Percentiles rank a stretch among this genome's conserved stretches.
Evolutionary conservation across 164 flowering plant species (phyloP).

Genomic region (Warburgia ugandensis): DNA sequence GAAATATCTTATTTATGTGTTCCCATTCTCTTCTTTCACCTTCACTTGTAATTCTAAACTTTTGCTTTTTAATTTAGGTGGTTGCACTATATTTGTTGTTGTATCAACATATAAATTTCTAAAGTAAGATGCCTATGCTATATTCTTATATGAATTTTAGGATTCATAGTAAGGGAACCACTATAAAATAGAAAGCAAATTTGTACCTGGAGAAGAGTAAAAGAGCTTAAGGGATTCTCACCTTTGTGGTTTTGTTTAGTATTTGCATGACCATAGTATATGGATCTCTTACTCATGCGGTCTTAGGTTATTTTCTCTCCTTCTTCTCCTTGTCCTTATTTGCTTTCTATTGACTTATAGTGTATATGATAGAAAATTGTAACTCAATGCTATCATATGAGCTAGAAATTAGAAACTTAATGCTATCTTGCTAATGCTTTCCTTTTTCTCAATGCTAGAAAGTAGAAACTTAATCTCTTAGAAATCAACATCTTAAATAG

Average conservation of each 20-base stretch:
- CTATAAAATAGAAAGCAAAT: slow-evolving; percentile 35
- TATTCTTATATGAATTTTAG: slow-evolving; percentile 86
- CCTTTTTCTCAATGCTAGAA: no score
- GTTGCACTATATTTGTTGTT: slow-evolving; percentile 89
- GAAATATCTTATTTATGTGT: not conserved
- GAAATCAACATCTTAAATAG: no score
- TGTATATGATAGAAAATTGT: no score
- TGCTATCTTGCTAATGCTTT: no score
- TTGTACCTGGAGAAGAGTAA: slow-evolving; percentile 73
- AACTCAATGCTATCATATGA: no score
- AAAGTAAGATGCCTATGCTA: slow-evolving; percentile 20
- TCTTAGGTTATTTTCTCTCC: slow-evolving; percentile 47
- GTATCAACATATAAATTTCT: slow-evolving; percentile 68
- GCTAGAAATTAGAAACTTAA: no score
- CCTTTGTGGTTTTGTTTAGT: slow-evolving; percentile 63
- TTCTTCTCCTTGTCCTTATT: not conserved
- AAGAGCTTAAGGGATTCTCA: slow-evolving; percentile 43
- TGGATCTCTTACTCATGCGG: slow-evolving; percentile 83
- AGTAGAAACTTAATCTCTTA: no score
- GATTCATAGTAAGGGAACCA: slow-evolving; percentile 28
- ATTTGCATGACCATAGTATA: slow-evolving; percentile 88
- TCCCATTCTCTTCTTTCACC: not conserved
- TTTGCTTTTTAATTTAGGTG: slow-evolving; percentile 48
- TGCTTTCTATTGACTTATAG: no score
- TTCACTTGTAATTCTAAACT: slow-evolving; percentile 3